Evolutionary conservation across 2,329 filamentous ascomycete genomes (phyloP).

Genomic region (Apiospora arundinis): DNA sequence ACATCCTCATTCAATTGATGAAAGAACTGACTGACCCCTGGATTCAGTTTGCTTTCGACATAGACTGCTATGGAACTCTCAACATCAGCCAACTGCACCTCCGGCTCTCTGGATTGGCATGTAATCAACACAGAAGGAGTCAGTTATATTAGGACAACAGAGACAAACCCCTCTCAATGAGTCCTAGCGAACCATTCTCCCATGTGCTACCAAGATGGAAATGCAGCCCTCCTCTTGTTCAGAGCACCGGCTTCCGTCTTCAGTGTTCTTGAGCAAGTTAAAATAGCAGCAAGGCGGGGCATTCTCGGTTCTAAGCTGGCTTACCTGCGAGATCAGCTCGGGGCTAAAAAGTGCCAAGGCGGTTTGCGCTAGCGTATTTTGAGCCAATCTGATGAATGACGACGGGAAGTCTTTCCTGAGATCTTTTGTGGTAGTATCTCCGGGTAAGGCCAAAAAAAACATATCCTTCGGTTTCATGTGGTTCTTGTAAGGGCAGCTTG

Average conservation of each 20-base stretch:
- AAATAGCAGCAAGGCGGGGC: not conserved
- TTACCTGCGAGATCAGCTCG: slow-evolving; percentile 12
- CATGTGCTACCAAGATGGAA: not conserved
- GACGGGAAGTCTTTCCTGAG: slow-evolving; percentile 17
- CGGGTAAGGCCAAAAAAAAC: not conserved
- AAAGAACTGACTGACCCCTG: no score
- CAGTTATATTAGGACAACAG: no score
- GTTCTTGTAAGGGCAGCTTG: not conserved
- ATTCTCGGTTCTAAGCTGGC: not conserved
- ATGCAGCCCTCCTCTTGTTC: not conserved
- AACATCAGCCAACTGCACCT: no score
- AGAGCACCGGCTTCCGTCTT: no score
- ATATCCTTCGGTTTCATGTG: not conserved
- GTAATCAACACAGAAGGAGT: no score
- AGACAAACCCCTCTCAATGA: not conserved
- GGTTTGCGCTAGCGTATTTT: slow-evolving; percentile 13
- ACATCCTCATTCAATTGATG: no score
- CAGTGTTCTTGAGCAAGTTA: not conserved
- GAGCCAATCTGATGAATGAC: slow-evolving; percentile 19
- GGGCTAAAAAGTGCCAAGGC: slow-evolving; percentile 9
- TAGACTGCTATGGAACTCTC: no score
- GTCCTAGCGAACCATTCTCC: not conserved
- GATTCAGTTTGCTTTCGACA: no score
- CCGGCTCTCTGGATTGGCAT: no score
- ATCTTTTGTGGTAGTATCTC: slow-evolving; percentile 14